Base-by-base conservation (phyloP, 108 stramenopile species). In the Chaetoceros tenuissimus region DNA sequence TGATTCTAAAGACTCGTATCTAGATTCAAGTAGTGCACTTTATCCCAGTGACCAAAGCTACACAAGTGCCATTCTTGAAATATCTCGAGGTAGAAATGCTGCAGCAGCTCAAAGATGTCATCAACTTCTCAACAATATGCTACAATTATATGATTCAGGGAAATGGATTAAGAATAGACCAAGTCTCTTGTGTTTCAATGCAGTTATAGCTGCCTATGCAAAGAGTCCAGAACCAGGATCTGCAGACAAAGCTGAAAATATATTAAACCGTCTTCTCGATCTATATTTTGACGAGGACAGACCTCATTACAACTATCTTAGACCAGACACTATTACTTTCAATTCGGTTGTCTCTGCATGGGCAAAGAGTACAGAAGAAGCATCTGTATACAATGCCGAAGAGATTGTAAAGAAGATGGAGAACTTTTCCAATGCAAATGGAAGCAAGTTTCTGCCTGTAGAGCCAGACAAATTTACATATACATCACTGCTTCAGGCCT, bases 131-230 rank as follows among this genome's bases (percentile, higher is more conserved):
- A 63, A 73, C 28, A 56, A 63, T 40, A 82, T 82, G 81, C 44
- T 73, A 19, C 48, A 68, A 28, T 24, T 67, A 21, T 64, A 66
- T 31, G 51, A 73, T 19, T 68, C 65, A 28, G 74, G 78, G 24
- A 62, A 61, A 22, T 40, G 67, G 17, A 22, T 16, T 43, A 60
- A 73, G 28, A 66, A 68, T 22, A 78, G 69, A 40, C 81, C 81
- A 24, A 77, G 76, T 60, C 68, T 78, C 0, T 54, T 78, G 18
- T 69, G 77, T 7, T 63, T 63, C 21, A 78, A 75, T 49, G 71
- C 77, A 1, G 69, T 84, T 8, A 55, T 84, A 52, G 68, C 80
- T 53, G 79, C 83, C 0, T 81, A 72, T 62, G 83, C 83, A 10
- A 65, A 68, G 21, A 66, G 59, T 34, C 53, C 60, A 24, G 48